A percentile compares a stretch with the other conserved stretches of the same genome.
phyloP scores from a whole-genome alignment of 2,329 filamentous ascomycete genomes.

The Pseudogymnoascus sp. region DNA sequence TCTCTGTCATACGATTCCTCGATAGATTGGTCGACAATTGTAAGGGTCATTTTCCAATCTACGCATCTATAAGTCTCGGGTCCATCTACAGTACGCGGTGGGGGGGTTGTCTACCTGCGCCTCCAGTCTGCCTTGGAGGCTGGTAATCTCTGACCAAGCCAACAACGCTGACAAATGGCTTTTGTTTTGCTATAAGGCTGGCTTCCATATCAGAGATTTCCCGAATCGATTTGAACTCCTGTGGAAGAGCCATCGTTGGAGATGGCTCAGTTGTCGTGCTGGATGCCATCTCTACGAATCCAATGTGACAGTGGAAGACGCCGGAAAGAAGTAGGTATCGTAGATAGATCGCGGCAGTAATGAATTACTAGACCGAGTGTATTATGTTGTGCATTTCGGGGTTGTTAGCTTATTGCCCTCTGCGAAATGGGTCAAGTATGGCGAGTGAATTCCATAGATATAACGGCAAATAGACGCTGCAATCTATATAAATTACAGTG shows the following conservation, averaged over 20 bases:
- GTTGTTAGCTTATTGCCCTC: background rate
- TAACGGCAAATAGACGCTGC: background rate
- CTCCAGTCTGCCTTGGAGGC: slow-evolving; percentile 42
- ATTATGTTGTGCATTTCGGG: background rate
- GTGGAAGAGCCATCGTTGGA: background rate
- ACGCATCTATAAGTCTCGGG: background rate
- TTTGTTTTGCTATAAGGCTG: slow-evolving; percentile 24
- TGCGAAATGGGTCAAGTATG: background rate
- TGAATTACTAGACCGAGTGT: background rate
- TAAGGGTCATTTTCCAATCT: slow-evolving; percentile 57
- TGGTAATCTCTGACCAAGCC: slow-evolving; percentile 64
- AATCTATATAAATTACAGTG: background rate
- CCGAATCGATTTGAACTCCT: slow-evolving; percentile 37
- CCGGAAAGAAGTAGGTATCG: background rate
- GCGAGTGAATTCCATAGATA: background rate
- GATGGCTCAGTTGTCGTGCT: background rate
- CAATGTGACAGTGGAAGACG: background rate
- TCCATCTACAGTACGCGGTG: background rate
- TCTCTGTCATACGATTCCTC: slow-evolving; percentile 37
- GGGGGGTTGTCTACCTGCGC: slow-evolving; percentile 40
- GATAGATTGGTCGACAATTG: slow-evolving; percentile 51
- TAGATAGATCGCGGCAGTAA: background rate
- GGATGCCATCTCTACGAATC: background rate
- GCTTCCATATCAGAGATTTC: slow-evolving; percentile 39
- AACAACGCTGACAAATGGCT: slow-evolving; percentile 48